These are phyloP conservation scores for Aureobasidium lini DNA, from an alignment of 2,329 filamentous ascomycete species.

Conservation along the genomic window DNA sequence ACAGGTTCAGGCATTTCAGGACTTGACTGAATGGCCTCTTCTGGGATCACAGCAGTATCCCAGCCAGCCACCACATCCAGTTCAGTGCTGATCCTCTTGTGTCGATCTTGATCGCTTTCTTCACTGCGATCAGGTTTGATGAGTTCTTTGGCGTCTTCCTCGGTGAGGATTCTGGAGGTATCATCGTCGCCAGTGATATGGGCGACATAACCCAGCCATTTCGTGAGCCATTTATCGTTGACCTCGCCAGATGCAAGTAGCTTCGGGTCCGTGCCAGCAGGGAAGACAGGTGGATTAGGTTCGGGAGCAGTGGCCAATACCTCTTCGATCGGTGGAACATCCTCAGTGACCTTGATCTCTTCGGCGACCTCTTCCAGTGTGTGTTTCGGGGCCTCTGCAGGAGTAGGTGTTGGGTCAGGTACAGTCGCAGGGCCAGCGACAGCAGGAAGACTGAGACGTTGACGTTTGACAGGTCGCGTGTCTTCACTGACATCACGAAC, in stretches of 20 bases:
- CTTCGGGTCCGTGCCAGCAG: not conserved
- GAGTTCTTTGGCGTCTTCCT: constrained; percentile 1
- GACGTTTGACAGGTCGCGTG: not conserved
- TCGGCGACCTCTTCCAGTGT: not conserved
- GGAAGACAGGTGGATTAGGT: not conserved
- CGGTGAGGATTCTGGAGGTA: not conserved
- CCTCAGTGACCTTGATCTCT: not conserved
- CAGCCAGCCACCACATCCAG: not conserved
- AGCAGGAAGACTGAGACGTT: not conserved
- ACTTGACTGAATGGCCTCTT: not conserved
- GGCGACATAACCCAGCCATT: constrained; percentile 2
- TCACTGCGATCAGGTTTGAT: constrained; percentile 1
- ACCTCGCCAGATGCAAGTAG: constrained; percentile 3
- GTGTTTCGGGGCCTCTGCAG: not conserved
- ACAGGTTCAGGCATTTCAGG: not conserved
- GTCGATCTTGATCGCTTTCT: not conserved
- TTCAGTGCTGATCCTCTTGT: not conserved
- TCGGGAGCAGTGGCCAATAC: not conserved
- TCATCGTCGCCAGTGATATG: constrained; percentile 8
- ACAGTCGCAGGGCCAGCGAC: not conserved
- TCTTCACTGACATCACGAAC: not conserved
- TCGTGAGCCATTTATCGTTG: not conserved
- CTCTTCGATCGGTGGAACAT: not conserved
- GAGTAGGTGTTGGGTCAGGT: not conserved
- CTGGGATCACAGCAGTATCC: not conserved